A percentile compares a stretch with the other conserved stretches of the same genome.
Conservation (phyloP, 2,329 filamentous ascomycete species). For the Shiraia sp. region DNA sequence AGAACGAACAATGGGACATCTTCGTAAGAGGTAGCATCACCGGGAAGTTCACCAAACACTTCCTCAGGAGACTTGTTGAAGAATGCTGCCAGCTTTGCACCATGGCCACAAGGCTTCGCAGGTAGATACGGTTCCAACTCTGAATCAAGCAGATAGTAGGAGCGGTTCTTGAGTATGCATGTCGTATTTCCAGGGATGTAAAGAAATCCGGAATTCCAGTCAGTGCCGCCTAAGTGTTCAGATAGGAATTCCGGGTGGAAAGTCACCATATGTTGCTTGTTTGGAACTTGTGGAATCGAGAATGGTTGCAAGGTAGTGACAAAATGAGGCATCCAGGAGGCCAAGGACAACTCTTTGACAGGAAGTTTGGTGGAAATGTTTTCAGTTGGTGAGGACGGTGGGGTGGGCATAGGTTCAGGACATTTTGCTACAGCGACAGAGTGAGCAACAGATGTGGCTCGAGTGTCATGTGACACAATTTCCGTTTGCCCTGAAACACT, state of each 20-base stretch:
- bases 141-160: constrained; percentile 49
- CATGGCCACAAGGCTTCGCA: constrained; percentile 45
- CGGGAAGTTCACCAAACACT: constrained; percentile 22
- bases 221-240: constrained; percentile 40
- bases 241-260: constrained; percentile 47
- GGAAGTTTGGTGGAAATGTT: constrained; percentile 8
- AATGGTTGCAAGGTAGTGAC: constrained; percentile 38
- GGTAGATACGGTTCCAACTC: constrained; percentile 49
- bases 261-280: constrained; percentile 22
- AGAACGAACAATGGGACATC: constrained; percentile 50
- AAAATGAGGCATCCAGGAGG: constrained; percentile 43
- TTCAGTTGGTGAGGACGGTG: constrained; percentile 12
- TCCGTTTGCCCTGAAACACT: constrained; percentile 4
- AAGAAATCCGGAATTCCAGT: constrained; percentile 49
- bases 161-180: constrained; percentile 37
- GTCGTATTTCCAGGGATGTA: constrained; percentile 31
- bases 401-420: constrained; percentile 10
- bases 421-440: constrained; percentile 2
- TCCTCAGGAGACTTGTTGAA: constrained; percentile 47
- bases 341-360: constrained; percentile 17
- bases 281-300: constrained; percentile 22
- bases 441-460: constrained; percentile 26
- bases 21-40: constrained; percentile 34
- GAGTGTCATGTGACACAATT: constrained; percentile 7
- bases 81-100: constrained; percentile 53